A percentile compares a stretch with the other conserved stretches of the same genome.
phyloP scores from a whole-genome alignment of 2,329 filamentous ascomycete genomes.

The Ophiostoma perfectum region DNA sequence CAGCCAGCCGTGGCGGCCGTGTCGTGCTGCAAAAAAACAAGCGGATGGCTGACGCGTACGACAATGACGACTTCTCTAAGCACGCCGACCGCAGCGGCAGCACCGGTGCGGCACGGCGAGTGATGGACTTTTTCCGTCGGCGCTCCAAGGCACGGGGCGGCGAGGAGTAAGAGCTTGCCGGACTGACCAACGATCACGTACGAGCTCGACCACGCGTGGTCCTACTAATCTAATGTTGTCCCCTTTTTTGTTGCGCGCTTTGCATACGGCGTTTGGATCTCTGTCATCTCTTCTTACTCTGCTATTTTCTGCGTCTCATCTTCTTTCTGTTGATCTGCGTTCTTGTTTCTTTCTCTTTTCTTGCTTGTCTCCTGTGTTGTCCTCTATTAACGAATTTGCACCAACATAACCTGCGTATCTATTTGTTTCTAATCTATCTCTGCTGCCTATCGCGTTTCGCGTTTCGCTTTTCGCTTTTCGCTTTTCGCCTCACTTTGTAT shows the following conservation, averaged over 20 bases:
- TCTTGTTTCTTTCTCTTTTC: background rate
- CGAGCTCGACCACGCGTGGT: background rate
- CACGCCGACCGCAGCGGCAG: slow-evolving; percentile 67
- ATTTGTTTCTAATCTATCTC: slow-evolving; percentile 5
- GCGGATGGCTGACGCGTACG: slow-evolving; percentile 84
- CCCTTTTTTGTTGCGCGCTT: background rate
- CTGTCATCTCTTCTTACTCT: background rate
- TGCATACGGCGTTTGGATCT: slow-evolving; percentile 13
- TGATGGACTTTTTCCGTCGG: slow-evolving; percentile 97
- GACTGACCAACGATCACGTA: background rate
- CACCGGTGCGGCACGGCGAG: slow-evolving; percentile 78
- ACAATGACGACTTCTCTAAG: slow-evolving; percentile 60
- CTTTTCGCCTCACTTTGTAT: background rate
- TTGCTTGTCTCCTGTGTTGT: background rate
- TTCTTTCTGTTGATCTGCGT: background rate
- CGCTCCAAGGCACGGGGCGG: slow-evolving; percentile 69
- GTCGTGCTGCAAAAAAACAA: slow-evolving; percentile 77
- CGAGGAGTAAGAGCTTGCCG: slow-evolving; percentile 38
- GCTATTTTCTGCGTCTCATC: background rate
- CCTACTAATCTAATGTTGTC: slow-evolving; percentile 8
- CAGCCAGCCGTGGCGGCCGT: slow-evolving; percentile 30
- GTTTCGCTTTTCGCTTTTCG: background rate
- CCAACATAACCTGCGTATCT: slow-evolving; percentile 7
- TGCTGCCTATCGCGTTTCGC: background rate
- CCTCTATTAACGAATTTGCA: background rate